phyloP scores from a whole-genome alignment of 768 basidiomycete species.

The Agrocybe chaxingu region DNA sequence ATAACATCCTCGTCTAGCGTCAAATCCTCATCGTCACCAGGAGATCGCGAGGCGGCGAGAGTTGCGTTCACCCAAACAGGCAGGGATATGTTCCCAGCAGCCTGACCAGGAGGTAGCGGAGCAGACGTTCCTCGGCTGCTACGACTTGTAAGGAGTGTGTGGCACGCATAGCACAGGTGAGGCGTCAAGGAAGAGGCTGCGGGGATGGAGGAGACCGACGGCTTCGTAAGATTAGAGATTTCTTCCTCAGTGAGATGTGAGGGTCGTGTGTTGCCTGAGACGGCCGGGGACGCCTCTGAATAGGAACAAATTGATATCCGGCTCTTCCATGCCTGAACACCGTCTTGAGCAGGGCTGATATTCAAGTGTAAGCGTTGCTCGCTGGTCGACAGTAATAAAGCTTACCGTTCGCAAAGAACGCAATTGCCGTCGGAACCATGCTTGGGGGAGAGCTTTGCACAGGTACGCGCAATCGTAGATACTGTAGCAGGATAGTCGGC shows the following conservation, averaged over 20 bases:
- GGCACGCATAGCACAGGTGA: slow-evolving; percentile 62
- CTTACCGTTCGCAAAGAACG: slow-evolving; percentile 64
- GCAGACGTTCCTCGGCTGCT: slow-evolving; percentile 39
- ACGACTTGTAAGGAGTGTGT: slow-evolving; percentile 56
- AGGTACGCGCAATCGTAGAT: slow-evolving; percentile 78
- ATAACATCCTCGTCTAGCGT: no score
- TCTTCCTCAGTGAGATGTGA: slow-evolving; percentile 23
- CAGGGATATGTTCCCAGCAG: slow-evolving; percentile 20
- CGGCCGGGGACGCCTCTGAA: slow-evolving; percentile 21
- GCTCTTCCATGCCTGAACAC: slow-evolving; percentile 70
- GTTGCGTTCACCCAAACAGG: slow-evolving; percentile 35
- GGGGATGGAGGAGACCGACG: slow-evolving; percentile 11
- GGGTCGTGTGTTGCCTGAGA: slow-evolving; percentile 20
- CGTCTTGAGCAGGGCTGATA: slow-evolving; percentile 58
- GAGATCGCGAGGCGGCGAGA: slow-evolving; percentile 2
- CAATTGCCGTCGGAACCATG: slow-evolving; percentile 46
- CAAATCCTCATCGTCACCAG: slow-evolving; percentile 7
- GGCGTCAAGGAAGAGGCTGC: slow-evolving; percentile 29
- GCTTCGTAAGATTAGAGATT: slow-evolving; percentile 13
- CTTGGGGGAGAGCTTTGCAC: slow-evolving; percentile 74
- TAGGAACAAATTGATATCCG: slow-evolving; percentile 69
- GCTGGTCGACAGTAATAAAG: background rate
- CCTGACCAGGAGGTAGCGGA: slow-evolving; percentile 8
- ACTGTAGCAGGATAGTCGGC: slow-evolving; percentile 85
- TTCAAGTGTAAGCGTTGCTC: background rate